Base-by-base conservation (phyloP, 176 grass and related monocot genomes). In the Alopecurus myosuroides region DNA sequence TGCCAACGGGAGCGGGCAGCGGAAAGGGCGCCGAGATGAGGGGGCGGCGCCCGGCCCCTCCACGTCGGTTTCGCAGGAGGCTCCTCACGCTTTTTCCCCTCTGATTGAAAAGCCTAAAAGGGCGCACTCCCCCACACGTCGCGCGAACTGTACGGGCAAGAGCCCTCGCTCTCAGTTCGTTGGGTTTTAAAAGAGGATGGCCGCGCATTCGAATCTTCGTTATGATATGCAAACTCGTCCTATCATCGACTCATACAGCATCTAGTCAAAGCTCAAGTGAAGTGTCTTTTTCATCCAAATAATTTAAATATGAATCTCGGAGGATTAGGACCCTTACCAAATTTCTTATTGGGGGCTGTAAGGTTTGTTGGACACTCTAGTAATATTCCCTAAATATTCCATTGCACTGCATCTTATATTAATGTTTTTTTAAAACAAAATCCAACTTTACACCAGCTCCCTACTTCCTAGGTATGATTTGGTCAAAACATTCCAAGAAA, bases 81-180 rank as follows among this genome's bases (percentile, higher is more conserved):
- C 39, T 13, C 18, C n/a, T 45, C 65, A 9, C 66, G 42, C 87
- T 73, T 84, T 76, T 67, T 30, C 30, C 64, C n/a, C 64, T 67
- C 36, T 33, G 77, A 29, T 26, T 30, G 22, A 68, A 56, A 76
- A 69, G 77, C 46, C 29, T 1, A 28, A 71, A 71, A 44, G 39
- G 68, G 11, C n/a, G 20, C 65, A n/a, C 19, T n/a, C 18, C 19
- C 64, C 66, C 35, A 70, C 66, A 7, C 35, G 66, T 20, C 64
- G 64, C 64, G 6, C 9, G 14, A 22, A 5, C 13, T 3, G 20
- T 14, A 20, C 62, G 62, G 62, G 30, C 20, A 70, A 25, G 20
- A 40, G 25, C 26, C 11, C 60, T 11, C 67, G 6, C 4, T 0
- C 10, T 12, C 10, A 9, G 20, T 41, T 41, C 37, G 1, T 28